A percentile compares a stretch with the other conserved stretches of the same genome.
These are phyloP conservation scores for Trametes versicolor DNA, from an alignment of 1,284 basidiomycete species.

Conservation along the genomic window DNA sequence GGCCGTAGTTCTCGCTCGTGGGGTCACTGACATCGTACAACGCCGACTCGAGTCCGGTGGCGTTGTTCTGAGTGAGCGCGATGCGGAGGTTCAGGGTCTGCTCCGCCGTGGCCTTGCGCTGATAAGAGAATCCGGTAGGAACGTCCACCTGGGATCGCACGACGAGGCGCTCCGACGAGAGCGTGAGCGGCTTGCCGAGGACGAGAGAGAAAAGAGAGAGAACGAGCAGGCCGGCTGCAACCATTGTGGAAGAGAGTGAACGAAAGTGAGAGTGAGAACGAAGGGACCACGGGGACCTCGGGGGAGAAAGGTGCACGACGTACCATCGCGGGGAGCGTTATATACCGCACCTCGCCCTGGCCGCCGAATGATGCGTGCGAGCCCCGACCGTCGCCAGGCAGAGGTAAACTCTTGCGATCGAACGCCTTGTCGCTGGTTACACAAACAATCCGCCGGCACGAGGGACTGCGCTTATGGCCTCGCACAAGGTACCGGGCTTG, in stretches of 20 bases:
- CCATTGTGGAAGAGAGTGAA: slow-evolving; percentile 36
- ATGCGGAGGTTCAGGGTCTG: slow-evolving; percentile 38
- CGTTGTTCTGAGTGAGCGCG: slow-evolving; percentile 40
- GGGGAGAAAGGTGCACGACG: slow-evolving; percentile 37
- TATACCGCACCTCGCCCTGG: slow-evolving; percentile 17
- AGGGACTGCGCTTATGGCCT: slow-evolving; percentile 20
- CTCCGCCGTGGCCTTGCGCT: slow-evolving; percentile 32
- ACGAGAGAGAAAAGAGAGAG: slow-evolving; percentile 36
- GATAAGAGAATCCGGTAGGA: slow-evolving; percentile 36
- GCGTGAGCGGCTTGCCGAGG: slow-evolving; percentile 32
- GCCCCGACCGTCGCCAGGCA: slow-evolving; percentile 30
- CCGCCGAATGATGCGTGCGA: slow-evolving; percentile 10
- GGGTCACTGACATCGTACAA: slow-evolving; percentile 41
- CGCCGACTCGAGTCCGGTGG: slow-evolving; percentile 35
- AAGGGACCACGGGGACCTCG: slow-evolving; percentile 58
- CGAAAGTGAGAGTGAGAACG: slow-evolving; percentile 29
- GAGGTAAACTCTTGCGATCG: slow-evolving; percentile 32
- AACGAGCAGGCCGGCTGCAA: slow-evolving; percentile 38
- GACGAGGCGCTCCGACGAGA: slow-evolving; percentile 53
- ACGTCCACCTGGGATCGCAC: slow-evolving; percentile 31
- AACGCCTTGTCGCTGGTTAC: slow-evolving; percentile 23
- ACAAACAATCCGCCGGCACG: slow-evolving; percentile 22
- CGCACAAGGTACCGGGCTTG: slow-evolving; percentile 29
- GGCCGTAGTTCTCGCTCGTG: slow-evolving; percentile 34
- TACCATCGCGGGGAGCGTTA: slow-evolving; percentile 10